Conservation (phyloP, 106 monocot species). For the Xerophyta viscosa region DNA sequence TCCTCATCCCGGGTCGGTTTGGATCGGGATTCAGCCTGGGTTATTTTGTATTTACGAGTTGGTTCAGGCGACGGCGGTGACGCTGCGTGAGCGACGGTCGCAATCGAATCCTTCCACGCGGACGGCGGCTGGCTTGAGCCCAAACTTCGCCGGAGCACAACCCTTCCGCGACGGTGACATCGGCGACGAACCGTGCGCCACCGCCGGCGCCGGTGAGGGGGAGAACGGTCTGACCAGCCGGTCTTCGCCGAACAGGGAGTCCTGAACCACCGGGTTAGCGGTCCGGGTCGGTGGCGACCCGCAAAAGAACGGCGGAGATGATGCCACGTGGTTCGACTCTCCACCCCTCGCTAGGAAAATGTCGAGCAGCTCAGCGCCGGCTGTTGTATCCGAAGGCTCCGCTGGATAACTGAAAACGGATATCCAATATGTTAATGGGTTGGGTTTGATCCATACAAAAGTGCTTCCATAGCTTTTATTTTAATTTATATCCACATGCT, state of each 20-base stretch:
- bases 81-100: conserved; percentile 6
- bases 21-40: no score
- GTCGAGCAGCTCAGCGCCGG: conserved; percentile 28
- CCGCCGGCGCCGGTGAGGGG: not conserved
- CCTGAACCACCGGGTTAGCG: conserved; percentile 14
- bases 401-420: conserved; percentile 13
- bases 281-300: conserved; percentile 12
- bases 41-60: no score
- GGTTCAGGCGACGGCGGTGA: conserved; percentile 24
- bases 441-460: no score
- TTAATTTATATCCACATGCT: no score
- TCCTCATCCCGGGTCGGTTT: no score
- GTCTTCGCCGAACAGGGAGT: conserved; percentile 15
- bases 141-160: conserved; percentile 9
- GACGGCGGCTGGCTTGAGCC: conserved; percentile 14
- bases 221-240: not conserved
- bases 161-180: conserved; percentile 7
- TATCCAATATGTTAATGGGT: no score
- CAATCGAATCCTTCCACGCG: conserved; percentile 29
- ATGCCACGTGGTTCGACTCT: not conserved
- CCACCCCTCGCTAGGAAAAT: conserved; percentile 28
- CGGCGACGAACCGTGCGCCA: not conserved
- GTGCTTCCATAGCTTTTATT: no score
- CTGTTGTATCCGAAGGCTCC: conserved; percentile 18
- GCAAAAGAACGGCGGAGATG: conserved; percentile 13